Evolutionary conservation across 768 basidiomycete species (phyloP).

Genomic region (Auriculariales sp.): DNA sequence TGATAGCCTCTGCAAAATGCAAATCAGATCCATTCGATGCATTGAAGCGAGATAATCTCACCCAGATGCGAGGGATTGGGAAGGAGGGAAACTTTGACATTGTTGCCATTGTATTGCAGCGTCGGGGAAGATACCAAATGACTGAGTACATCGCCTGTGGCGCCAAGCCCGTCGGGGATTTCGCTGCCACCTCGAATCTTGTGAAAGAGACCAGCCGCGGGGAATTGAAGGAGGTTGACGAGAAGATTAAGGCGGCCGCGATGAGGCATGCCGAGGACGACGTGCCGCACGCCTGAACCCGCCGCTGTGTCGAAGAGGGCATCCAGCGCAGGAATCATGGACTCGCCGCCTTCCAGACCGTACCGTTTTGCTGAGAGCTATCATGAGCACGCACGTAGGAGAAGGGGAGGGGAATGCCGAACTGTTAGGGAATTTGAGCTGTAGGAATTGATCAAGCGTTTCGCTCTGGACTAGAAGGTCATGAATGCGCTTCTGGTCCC

Average conservation of each 20-base stretch:
- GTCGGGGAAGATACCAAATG: conserved; percentile 65
- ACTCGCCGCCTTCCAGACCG: conserved; percentile 85
- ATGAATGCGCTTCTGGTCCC: conserved; percentile 39
- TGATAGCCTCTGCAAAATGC: conserved; percentile 53
- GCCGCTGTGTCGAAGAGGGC: conserved; percentile 56
- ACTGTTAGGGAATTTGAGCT: conserved; percentile 72
- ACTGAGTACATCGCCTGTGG: conserved; percentile 76
- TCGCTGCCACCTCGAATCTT: conserved; percentile 78
- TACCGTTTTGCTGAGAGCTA: conserved; percentile 44
- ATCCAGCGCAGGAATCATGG: conserved; percentile 82
- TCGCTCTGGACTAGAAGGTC: conserved; percentile 60
- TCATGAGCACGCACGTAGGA: conserved; percentile 2
- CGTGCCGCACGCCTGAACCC: conserved; percentile 48
- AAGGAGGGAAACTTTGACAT: conserved; percentile 4
- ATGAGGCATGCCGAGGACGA: conserved; percentile 79
- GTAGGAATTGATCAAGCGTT: conserved; percentile 72
- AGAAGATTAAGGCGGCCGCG: conserved; percentile 78
- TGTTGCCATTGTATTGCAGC: conserved; percentile 37
- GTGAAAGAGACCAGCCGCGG: conserved; percentile 60
- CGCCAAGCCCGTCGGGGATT: conserved; percentile 46
- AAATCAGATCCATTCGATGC: neutral
- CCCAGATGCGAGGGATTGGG: conserved; percentile 19
- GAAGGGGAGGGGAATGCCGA: conserved; percentile 10
- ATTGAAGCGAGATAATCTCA: neutral
- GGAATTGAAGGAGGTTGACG: conserved; percentile 56